phyloP scores from a whole-genome alignment of 768 basidiomycete species.

The Boletellus emodensis region DNA sequence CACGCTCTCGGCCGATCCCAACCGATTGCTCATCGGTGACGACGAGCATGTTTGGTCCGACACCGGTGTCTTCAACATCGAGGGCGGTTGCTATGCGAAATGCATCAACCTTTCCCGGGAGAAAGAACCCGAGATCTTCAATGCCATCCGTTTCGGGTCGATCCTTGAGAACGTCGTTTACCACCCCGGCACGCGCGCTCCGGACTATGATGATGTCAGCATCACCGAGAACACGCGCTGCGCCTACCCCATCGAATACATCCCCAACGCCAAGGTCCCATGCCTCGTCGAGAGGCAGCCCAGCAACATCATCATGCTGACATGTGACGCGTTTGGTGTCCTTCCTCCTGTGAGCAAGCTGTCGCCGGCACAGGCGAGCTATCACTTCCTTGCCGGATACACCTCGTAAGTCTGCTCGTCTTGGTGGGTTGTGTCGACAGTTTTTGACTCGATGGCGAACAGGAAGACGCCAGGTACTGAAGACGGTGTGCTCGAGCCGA shows the following conservation, averaged over 20 bases:
- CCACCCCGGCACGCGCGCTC: constrained; percentile 71
- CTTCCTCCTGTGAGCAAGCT: constrained; percentile 93
- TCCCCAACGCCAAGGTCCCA: constrained; percentile 92
- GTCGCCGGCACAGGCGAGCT: constrained; percentile 91
- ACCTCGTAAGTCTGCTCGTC: constrained; percentile 59
- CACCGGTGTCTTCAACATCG: constrained; percentile 98
- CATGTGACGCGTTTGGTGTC: constrained; percentile 97
- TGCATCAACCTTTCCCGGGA: constrained; percentile 93
- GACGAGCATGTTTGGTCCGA: constrained; percentile 99
- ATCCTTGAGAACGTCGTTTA: constrained; percentile 99
- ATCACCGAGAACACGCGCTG: constrained; percentile 99
- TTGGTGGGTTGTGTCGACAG: not conserved
- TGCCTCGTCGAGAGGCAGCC: constrained; percentile 86
- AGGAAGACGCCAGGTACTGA: constrained; percentile 99
- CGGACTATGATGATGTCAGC: constrained; percentile 94
- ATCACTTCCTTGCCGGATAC: constrained; percentile 97
- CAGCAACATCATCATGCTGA: constrained; percentile 93
- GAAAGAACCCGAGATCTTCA: constrained; percentile 98
- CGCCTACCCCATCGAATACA: constrained; percentile 97
- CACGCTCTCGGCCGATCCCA: constrained; percentile 94
- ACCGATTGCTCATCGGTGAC: constrained; percentile 92
- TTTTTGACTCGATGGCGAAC: constrained; percentile 17
- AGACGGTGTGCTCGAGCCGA: constrained; percentile 96
- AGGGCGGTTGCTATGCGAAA: constrained; percentile 99
- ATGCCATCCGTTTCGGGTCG: constrained; percentile 90